Conservation (phyloP, 805 yeast genomes). For the Pichia membranifaciens region DNA sequence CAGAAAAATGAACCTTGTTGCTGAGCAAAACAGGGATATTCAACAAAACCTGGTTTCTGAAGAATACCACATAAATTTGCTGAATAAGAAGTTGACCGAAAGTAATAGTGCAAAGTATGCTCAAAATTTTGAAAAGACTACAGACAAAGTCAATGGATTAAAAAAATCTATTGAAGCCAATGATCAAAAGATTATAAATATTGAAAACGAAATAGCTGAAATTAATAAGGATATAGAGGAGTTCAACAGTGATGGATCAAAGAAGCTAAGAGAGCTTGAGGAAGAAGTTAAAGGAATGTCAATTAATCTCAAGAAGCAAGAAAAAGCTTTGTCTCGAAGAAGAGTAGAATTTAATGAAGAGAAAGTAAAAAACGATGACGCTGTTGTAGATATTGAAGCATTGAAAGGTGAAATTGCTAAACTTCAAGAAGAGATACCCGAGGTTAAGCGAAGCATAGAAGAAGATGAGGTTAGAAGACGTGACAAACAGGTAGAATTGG, state of each 20-base stretch:
- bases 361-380: slow-evolving; percentile 67
- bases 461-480: slow-evolving; percentile 25
- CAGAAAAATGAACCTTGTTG: slow-evolving; percentile 35
- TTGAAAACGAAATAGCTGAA: slow-evolving; percentile 39
- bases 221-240: slow-evolving; percentile 79
- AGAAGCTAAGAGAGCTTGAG: slow-evolving; percentile 64
- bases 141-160: slow-evolving; percentile 34
- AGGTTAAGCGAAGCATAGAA: slow-evolving; percentile 27
- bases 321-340: slow-evolving; percentile 37
- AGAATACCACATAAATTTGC: slow-evolving; percentile 51
- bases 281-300: slow-evolving; percentile 42
- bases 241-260: slow-evolving; percentile 71
- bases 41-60: slow-evolving; percentile 55
- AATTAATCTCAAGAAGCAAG: slow-evolving; percentile 31
- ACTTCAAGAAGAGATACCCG: slow-evolving; percentile 30
- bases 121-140: slow-evolving; percentile 28
- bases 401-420: slow-evolving; percentile 39
- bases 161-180: slow-evolving; percentile 41
- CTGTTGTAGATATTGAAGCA: slow-evolving; percentile 47
- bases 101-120: slow-evolving; percentile 54
- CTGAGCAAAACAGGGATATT: slow-evolving; percentile 45
- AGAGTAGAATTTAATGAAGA: slow-evolving; percentile 55
- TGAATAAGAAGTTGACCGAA: slow-evolving; percentile 48
- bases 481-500: slow-evolving; percentile 25
- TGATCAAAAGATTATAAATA: slow-evolving; percentile 32